Conservation (phyloP, 2,329 filamentous ascomycete species). For the Stachybotrys chartarum region DNA sequence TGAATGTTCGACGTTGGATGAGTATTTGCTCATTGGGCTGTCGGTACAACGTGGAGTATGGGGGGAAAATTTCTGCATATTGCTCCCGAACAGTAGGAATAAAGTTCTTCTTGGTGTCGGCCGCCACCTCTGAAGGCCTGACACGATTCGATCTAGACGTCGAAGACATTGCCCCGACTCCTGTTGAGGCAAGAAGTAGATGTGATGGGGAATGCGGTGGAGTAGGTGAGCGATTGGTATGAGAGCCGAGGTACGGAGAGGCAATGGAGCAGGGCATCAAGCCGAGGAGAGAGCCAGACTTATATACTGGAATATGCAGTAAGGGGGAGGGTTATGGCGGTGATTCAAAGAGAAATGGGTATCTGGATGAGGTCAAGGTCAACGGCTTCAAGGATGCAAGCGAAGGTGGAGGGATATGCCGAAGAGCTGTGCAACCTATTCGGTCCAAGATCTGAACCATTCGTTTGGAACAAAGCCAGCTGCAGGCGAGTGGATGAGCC, state of each 20-base stretch:
- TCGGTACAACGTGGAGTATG: constrained; percentile 52
- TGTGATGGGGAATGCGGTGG: background rate
- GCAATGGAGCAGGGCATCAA: too few relatives aligned
- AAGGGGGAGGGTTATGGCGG: background rate
- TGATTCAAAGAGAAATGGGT: background rate
- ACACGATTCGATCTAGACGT: constrained; percentile 21
- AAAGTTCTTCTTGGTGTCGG: constrained; percentile 64
- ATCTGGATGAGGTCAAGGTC: background rate
- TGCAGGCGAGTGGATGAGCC: constrained; percentile 21
- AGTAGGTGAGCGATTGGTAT: background rate
- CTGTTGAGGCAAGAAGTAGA: background rate
- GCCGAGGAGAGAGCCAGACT: background rate
- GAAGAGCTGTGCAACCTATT: constrained; percentile 25
- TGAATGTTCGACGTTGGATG: constrained; percentile 25
- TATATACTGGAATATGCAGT: background rate
- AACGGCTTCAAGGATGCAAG: constrained; percentile 6
- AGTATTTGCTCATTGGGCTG: constrained; percentile 40
- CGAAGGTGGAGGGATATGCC: constrained; percentile 21
- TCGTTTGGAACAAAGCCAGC: constrained; percentile 25
- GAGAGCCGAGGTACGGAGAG: background rate
- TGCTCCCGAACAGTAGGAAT: constrained; percentile 57
- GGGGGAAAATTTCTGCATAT: constrained; percentile 46
- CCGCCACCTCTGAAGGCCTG: constrained; percentile 55
- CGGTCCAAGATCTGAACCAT: constrained; percentile 27
- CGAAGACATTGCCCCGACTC: constrained; percentile 2